These are phyloP conservation scores for Babesia sp. DNA, from an alignment of 169 alveolate species.

Conservation along the genomic window DNA sequence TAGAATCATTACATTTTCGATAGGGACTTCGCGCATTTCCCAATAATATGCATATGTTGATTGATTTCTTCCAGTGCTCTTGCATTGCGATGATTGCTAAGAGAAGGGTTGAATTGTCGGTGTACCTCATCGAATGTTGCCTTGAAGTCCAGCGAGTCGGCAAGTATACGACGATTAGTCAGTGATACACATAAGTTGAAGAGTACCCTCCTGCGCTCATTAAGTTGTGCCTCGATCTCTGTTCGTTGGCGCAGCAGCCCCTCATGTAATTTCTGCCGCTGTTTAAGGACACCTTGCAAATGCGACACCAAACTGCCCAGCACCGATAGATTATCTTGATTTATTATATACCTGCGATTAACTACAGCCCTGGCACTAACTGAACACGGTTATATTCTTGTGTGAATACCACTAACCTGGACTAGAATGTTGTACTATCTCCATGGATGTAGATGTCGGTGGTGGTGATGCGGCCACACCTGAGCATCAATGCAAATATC, in stretches of 20 bases:
- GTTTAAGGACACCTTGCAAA: constrained; percentile 4
- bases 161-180: constrained; percentile 3
- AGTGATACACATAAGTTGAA: constrained; percentile 1
- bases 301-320: constrained; percentile 10
- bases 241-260: neutral
- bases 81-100: neutral
- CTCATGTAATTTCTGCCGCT: constrained; percentile 11
- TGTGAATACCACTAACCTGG: neutral
- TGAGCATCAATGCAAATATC: neutral
- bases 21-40: constrained; percentile 2
- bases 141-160: constrained; percentile 29
- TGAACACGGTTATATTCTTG: neutral
- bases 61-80: constrained; percentile 20
- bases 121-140: constrained; percentile 1
- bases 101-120: constrained; percentile 8
- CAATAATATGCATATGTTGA: constrained; percentile 19
- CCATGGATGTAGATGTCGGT: neutral
- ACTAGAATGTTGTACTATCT: neutral
- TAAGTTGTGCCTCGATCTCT: neutral
- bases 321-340: constrained; percentile 9
- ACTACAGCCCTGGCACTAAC: neutral
- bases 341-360: constrained; percentile 18
- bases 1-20: constrained; percentile 5
- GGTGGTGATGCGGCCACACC: constrained; percentile 3
- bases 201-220: constrained; percentile 3